Percentiles rank a stretch among this genome's conserved stretches.
phyloP scores from a whole-genome alignment of 306 rosid species.

The Acacia confusa region DNA sequence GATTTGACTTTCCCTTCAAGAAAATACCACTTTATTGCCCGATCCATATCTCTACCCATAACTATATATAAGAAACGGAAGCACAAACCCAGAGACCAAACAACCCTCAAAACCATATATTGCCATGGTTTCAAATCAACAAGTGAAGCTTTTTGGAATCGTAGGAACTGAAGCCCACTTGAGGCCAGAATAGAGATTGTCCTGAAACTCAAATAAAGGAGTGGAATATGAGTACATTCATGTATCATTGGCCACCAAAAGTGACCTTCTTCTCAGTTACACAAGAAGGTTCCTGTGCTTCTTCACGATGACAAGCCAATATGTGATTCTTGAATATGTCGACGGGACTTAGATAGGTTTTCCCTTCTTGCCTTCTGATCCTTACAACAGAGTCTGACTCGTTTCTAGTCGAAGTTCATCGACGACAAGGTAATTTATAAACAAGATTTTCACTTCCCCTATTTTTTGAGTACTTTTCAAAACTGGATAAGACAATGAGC shows the following conservation, averaged over 20 bases:
- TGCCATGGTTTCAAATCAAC: slow-evolving; percentile 1
- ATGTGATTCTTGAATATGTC: no score
- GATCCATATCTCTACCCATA: no score
- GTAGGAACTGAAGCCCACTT: slow-evolving; percentile 31
- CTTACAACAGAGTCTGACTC: slow-evolving; percentile 15
- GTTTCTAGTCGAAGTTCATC: slow-evolving; percentile 9
- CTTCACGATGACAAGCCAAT: slow-evolving; percentile 31
- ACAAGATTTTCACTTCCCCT: no score
- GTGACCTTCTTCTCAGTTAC: slow-evolving; percentile 41
- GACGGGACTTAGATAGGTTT: neutral
- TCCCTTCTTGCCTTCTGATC: slow-evolving; percentile 15
- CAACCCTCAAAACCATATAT: no score
- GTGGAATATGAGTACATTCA: slow-evolving; percentile 36
- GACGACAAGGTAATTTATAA: neutral
- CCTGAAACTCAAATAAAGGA: slow-evolving; percentile 41
- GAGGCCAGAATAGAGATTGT: slow-evolving; percentile 38
- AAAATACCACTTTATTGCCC: no score
- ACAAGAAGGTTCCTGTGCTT: slow-evolving; percentile 44
- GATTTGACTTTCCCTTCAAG: no score
- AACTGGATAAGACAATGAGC: no score
- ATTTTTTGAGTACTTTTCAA: no score
- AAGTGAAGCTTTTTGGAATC: slow-evolving; percentile 33
- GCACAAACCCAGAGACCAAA: no score
- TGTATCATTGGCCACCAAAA: slow-evolving; percentile 11
- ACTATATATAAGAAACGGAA: no score